Percentiles rank a stretch among this genome's conserved stretches.
These are phyloP conservation scores for Inga leiocalycina DNA, from an alignment of 306 rosid genomes.

Conservation along the genomic window DNA sequence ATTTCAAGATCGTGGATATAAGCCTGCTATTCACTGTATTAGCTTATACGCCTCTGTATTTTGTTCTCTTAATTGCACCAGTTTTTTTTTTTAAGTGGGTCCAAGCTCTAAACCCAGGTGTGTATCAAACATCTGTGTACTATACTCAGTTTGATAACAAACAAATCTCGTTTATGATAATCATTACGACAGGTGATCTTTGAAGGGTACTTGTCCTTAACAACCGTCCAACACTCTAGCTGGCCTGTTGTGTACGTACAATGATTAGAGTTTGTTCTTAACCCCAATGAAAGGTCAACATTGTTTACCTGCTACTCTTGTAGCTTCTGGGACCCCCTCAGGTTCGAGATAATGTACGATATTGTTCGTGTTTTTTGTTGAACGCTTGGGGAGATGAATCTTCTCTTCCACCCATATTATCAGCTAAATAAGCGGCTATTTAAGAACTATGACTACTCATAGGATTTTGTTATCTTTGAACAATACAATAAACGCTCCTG, in stretches of 20 bases:
- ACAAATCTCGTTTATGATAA: slow-evolving; percentile 31
- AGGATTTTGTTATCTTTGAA: neutral
- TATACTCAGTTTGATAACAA: slow-evolving; percentile 30
- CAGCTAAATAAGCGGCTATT: neutral
- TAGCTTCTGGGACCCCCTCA: slow-evolving; percentile 8
- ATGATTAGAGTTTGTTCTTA: slow-evolving; percentile 40
- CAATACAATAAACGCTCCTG: too few species aligned
- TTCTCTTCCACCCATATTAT: neutral
- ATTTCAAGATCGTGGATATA: neutral
- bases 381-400: slow-evolving; percentile 6
- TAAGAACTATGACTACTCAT: neutral
- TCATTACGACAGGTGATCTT: slow-evolving; percentile 42
- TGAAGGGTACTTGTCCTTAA: slow-evolving; percentile 49
- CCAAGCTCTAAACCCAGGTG: slow-evolving; percentile 44
- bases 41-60: slow-evolving; percentile 24
- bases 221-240: slow-evolving; percentile 59
- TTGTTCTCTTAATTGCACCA: slow-evolving; percentile 41
- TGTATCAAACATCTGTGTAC: slow-evolving; percentile 37
- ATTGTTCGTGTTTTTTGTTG: neutral
- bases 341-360: neutral
- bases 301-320: slow-evolving; percentile 26
- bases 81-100: slow-evolving; percentile 38
- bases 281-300: slow-evolving; percentile 34
- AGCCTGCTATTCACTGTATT: neutral
- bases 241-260: slow-evolving; percentile 56